These are phyloP conservation scores for Ogataea wickerhamii DNA, from an alignment of 805 yeast species.

Conservation along the genomic window DNA sequence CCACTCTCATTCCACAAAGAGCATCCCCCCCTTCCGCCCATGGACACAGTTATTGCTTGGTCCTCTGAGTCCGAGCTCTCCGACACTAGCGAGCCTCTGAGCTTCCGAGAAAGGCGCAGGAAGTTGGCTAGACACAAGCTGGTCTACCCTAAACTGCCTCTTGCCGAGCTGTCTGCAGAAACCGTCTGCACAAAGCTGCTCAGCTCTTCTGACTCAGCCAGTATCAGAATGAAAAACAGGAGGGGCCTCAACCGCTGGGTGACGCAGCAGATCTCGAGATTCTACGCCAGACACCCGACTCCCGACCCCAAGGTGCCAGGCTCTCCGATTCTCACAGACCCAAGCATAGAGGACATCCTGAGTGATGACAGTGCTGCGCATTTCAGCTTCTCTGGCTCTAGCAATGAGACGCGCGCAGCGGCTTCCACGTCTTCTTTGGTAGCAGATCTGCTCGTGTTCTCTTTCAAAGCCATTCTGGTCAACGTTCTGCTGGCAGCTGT, in stretches of 20 bases:
- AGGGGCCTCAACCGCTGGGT: constrained; percentile 18
- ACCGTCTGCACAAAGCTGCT: background rate
- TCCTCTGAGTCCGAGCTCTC: constrained; percentile 9
- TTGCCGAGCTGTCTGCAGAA: background rate
- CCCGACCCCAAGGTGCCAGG: background rate
- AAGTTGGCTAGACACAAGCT: constrained; percentile 3
- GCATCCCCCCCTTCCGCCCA: too few relatives aligned
- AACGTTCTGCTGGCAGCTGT: background rate
- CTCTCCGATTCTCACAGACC: background rate
- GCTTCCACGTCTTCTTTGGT: too few relatives aligned
- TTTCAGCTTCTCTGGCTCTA: too few relatives aligned
- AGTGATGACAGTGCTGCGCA: constrained; percentile 11
- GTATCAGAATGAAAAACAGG: constrained; percentile 6
- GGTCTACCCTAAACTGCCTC: constrained; percentile 8
- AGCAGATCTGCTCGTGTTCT: background rate
- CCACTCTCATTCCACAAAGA: too few relatives aligned
- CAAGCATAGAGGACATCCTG: constrained; percentile 9
- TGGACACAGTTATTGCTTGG: constrained; percentile 4
- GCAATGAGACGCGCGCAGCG: too few relatives aligned
- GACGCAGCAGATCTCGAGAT: constrained; percentile 6
- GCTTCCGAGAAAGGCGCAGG: constrained; percentile 1
- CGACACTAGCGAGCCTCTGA: constrained; percentile 4
- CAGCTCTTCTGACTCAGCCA: background rate
- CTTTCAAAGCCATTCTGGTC: background rate
- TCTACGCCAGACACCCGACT: background rate